A percentile compares a stretch with the other conserved stretches of the same genome.
Evolutionary conservation across 768 basidiomycete genomes (phyloP).

Genomic region (Psilocybe sp.): DNA sequence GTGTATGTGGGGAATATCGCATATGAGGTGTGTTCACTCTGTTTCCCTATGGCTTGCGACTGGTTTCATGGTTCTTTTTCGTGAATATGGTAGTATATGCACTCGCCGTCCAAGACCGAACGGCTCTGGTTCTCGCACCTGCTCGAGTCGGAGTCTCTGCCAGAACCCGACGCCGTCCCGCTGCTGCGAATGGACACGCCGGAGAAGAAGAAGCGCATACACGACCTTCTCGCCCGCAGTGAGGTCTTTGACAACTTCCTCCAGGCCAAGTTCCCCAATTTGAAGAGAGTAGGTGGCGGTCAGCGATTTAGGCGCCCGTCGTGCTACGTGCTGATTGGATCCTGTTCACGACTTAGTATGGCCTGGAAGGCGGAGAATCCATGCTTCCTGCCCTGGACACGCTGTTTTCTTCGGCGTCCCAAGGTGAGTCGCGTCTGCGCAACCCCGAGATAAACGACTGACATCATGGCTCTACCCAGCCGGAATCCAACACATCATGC

Average conservation of each 20-base stretch:
- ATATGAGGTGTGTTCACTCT: conserved; percentile 57
- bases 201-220: conserved; percentile 59
- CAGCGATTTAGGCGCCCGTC: not conserved
- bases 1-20: conserved; percentile 86
- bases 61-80: not conserved
- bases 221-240: conserved; percentile 66
- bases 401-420: conserved; percentile 65
- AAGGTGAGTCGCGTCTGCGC: conserved; percentile 32
- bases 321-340: not conserved
- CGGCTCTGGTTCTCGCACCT: conserved; percentile 87
- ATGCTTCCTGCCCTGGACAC: conserved; percentile 88
- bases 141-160: conserved; percentile 61
- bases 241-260: conserved; percentile 86
- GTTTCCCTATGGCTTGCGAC: not conserved
- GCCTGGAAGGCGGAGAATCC: conserved; percentile 89
- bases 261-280: conserved; percentile 85
- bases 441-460: not conserved
- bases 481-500: conserved; percentile 66
- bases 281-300: conserved; percentile 56
- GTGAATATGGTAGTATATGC: conserved; percentile 79
- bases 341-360: conserved; percentile 48
- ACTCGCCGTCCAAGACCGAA: conserved; percentile 82
- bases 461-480: conserved; percentile 27
- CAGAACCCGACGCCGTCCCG: conserved; percentile 30
- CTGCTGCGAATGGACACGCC: conserved; percentile 25